Conservation (phyloP, 2,329 filamentous ascomycete species). For the Neofusicoccum umdonicola region DNA sequence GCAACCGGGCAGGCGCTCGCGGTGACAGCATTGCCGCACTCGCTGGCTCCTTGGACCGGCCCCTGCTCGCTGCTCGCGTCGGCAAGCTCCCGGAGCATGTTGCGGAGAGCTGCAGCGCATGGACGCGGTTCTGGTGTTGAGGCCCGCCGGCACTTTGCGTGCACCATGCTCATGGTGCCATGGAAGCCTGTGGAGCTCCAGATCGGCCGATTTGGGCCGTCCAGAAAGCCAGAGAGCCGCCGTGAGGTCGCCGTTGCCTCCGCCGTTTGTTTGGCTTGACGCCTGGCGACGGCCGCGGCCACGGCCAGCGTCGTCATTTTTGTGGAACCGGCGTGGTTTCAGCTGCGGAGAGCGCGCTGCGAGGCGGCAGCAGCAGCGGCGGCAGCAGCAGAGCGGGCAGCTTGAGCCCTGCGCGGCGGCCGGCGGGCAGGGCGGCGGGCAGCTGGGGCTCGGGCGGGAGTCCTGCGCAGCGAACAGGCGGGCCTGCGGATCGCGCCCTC, state of each 20-base stretch:
- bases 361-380: background rate
- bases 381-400: background rate
- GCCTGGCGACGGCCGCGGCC: background rate
- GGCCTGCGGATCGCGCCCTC: background rate
- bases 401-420: too few relatives aligned
- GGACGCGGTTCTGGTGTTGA: slow-evolving; percentile 8
- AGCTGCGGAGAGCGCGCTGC: background rate
- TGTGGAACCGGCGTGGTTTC: slow-evolving; percentile 12
- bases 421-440: background rate
- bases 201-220: slow-evolving; percentile 6
- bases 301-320: slow-evolving; percentile 8
- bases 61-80: background rate
- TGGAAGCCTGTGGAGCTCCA: slow-evolving; percentile 10
- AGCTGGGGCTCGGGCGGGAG: background rate
- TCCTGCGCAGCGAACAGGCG: background rate
- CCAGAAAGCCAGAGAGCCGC: background rate
- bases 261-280: background rate
- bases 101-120: background rate
- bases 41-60: background rate
- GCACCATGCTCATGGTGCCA: background rate
- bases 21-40: too few relatives aligned
- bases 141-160: slow-evolving; percentile 1
- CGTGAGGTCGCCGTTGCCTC: background rate
- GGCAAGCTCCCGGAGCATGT: background rate
- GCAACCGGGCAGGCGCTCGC: background rate